Evolutionary conservation across 2,329 filamentous ascomycete species (phyloP), one percentile per base, ranked within the genome.

Genomic region (Colletotrichum musicola): DNA sequence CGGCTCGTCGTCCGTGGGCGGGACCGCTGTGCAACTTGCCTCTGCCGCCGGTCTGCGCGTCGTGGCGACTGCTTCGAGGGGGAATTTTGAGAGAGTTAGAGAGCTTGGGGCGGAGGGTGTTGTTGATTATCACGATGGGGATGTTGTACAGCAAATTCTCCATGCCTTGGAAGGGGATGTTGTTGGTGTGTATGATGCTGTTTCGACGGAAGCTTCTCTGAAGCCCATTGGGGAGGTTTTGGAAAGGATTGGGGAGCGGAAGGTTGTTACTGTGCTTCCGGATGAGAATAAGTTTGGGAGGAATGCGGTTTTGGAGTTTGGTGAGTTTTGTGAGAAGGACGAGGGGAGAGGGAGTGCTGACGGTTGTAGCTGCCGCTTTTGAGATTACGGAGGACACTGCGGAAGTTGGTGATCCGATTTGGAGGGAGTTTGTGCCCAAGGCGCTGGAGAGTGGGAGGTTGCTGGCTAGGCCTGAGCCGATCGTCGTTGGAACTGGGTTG

Each of bases 1-100:
- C n/a, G 86, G 85, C 0, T 80, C 82, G 3, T 81, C 82, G 0
- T 79, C 77, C 7, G 82, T 84, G 0, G 84, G 85, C 2, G 79
- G 79, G 42, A 80, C 79, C 38, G 82, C 81, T 0, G 80, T 86
- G 10, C 85, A 86, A 68, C 75, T 86, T 1, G 79, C 80, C 2
- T 75, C 75, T 1, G 80, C 79, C 0, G 79, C 81, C 0, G 84
- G 84, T 0, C 83, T 82, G 62, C 74, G 81, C 16, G 83, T 86
- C 4, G 71, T 85, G 47, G 74, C 81, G 1, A 84, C 82, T 0
- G 78, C 79, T 1, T 82, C 81, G 0, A 69, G 75, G 12, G 77
- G 74, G 44, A 86, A 86, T 71, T 80, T 81, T 18, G 79, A 79
- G 0, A 78, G 79, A 53, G 74, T 83, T 6, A 81, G 79, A 66